Conservation (phyloP, 768 basidiomycete genomes). For the Podaxis sp. region DNA sequence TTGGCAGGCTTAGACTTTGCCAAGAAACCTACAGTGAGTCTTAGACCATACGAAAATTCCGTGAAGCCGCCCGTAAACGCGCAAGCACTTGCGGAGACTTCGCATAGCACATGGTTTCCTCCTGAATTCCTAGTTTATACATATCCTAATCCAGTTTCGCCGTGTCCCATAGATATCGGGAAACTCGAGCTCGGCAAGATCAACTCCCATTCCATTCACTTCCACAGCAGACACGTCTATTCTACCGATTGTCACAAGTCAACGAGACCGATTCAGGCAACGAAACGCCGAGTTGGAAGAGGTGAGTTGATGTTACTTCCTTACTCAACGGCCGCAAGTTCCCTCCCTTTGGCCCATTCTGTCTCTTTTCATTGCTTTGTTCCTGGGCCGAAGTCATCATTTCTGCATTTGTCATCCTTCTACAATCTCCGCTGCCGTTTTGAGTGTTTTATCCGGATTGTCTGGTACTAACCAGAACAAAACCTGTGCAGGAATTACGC, state of each 20-base stretch:
- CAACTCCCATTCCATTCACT: constrained; percentile 67
- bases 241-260: constrained; percentile 96
- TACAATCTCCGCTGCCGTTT: not conserved
- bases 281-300: constrained; percentile 97
- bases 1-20: constrained; percentile 74
- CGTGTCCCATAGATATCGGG: constrained; percentile 6
- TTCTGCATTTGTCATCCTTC: not conserved
- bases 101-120: not conserved
- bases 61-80: not conserved
- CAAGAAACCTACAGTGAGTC: constrained; percentile 41
- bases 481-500: constrained; percentile 68
- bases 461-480: constrained; percentile 1
- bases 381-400: not conserved
- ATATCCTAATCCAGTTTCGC: not conserved
- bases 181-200: constrained; percentile 33
- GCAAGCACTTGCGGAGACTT: not conserved
- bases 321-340: not conserved
- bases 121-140: not conserved
- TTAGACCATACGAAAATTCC: not conserved
- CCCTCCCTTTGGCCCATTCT: not conserved
- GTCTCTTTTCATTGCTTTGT: not conserved
- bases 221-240: constrained; percentile 88
- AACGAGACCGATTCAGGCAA: constrained; percentile 95
- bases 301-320: constrained; percentile 34
- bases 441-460: not conserved